Conservation (phyloP, 768 basidiomycete genomes). For the Mrakia blollopis region DNA sequence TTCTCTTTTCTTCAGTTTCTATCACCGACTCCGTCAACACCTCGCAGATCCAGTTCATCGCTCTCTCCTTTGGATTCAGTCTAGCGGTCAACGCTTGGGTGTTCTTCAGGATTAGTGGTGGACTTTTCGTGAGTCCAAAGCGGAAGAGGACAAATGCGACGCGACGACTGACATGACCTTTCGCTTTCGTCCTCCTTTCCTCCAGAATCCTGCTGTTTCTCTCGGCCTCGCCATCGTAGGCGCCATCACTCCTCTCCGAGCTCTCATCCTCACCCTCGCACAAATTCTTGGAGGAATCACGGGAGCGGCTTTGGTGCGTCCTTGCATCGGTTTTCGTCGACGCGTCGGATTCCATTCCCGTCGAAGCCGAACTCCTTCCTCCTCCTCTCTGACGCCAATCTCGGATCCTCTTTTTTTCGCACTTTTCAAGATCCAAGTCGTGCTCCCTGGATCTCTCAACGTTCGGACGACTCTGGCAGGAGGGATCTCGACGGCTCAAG, state of each 20-base stretch:
- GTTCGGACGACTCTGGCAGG: slow-evolving; percentile 34
- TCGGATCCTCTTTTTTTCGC: not conserved
- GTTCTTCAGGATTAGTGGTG: slow-evolving; percentile 26
- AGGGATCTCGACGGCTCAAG: slow-evolving; percentile 38
- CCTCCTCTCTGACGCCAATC: not conserved
- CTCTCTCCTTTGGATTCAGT: slow-evolving; percentile 27
- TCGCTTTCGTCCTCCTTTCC: not conserved
- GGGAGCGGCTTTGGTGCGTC: slow-evolving; percentile 38
- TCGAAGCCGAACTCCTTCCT: not conserved
- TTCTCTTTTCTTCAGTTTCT: not conserved
- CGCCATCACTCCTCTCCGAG: slow-evolving; percentile 44
- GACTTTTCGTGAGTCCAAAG: slow-evolving; percentile 15
- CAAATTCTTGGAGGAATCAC: slow-evolving; percentile 46
- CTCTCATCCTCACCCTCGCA: slow-evolving; percentile 40
- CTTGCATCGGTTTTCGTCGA: not conserved
- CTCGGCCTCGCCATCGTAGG: slow-evolving; percentile 46
- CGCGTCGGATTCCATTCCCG: not conserved
- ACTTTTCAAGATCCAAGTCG: slow-evolving; percentile 36
- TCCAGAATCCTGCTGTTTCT: slow-evolving; percentile 45
- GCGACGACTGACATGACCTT: not conserved
- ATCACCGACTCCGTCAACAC: slow-evolving; percentile 26
- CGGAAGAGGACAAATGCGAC: not conserved
- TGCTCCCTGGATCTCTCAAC: slow-evolving; percentile 44
- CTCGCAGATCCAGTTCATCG: slow-evolving; percentile 30
- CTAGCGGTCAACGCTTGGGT: slow-evolving; percentile 19